A percentile compares a stretch with the other conserved stretches of the same genome.
Conservation (phyloP, 164 flowering plant species). For the Vitis rotundifolia region DNA sequence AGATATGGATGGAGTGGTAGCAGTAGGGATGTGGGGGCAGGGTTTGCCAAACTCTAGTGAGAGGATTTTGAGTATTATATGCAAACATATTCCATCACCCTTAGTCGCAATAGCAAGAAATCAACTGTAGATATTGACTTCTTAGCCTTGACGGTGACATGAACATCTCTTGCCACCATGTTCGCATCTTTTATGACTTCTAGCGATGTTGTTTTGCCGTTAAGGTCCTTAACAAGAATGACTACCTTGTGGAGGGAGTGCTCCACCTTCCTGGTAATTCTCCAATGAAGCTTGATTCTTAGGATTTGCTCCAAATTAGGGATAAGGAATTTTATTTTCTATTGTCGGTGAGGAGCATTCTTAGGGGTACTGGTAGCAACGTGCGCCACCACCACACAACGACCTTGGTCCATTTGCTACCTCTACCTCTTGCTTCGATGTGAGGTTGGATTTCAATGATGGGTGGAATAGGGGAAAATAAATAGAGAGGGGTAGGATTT, state of each 20-base stretch:
- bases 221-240: slow-evolving; percentile 90
- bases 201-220: slow-evolving; percentile 87
- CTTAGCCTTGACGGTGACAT: slow-evolving; percentile 88
- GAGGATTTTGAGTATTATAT: slow-evolving; percentile 98
- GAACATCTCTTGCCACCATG: slow-evolving; percentile 99
- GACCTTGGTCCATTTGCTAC: too few relatives aligned
- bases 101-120: slow-evolving; percentile 88
- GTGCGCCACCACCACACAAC: too few relatives aligned
- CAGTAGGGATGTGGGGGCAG: slow-evolving; percentile 78
- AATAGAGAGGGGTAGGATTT: slow-evolving; percentile 33
- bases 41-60: slow-evolving; percentile 96
- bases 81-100: slow-evolving; percentile 94
- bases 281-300: slow-evolving; percentile 88
- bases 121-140: slow-evolving; percentile 91
- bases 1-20: slow-evolving; percentile 16
- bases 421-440: too few relatives aligned
- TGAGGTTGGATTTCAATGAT: slow-evolving; percentile 8
- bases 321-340: slow-evolving; percentile 94
- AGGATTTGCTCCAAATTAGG: slow-evolving; percentile 90
- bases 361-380: slow-evolving; percentile 35
- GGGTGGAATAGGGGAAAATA: slow-evolving; percentile 25
- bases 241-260: slow-evolving; percentile 90
- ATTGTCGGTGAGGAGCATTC: slow-evolving; percentile 69
- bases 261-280: slow-evolving; percentile 84
- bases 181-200: slow-evolving; percentile 98